These are phyloP conservation scores for Kandelia obovata DNA, from an alignment of 345 rosid species.

Conservation along the genomic window DNA sequence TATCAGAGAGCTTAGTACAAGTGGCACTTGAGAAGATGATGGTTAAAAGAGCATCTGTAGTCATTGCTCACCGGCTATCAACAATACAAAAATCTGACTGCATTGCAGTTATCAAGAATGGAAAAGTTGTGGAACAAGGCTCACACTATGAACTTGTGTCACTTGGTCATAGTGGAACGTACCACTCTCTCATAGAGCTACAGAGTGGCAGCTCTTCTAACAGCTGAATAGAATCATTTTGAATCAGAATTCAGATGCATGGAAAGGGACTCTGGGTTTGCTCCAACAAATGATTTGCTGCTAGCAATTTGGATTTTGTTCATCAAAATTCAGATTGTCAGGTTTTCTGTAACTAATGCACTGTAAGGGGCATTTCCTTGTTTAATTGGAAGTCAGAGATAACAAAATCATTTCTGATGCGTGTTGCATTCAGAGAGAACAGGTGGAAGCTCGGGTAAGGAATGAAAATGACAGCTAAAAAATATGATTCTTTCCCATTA, in stretches of 20 bases:
- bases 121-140: conserved; percentile 52
- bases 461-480: too few species aligned
- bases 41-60: conserved; percentile 49
- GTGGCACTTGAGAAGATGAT: conserved; percentile 67
- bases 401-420: too few species aligned
- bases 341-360: too few species aligned
- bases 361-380: too few species aligned
- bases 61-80: conserved; percentile 55
- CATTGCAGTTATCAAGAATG: conserved; percentile 52
- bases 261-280: background rate
- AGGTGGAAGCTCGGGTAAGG: too few species aligned
- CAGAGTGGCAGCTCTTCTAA: conserved; percentile 34
- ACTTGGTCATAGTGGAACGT: conserved; percentile 37
- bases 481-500: too few species aligned
- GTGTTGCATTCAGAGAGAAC: too few species aligned
- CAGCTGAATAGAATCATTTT: conserved; percentile 11
- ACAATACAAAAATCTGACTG: conserved; percentile 53
- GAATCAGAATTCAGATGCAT: background rate
- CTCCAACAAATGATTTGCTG: background rate
- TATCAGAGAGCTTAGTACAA: conserved; percentile 54
- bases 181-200: conserved; percentile 37
- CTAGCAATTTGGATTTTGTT: too few species aligned
- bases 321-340: too few species aligned
- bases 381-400: too few species aligned
- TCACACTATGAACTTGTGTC: conserved; percentile 49